These are phyloP conservation scores for Plantago elongata DNA, from an alignment of 257 asterid species.

Conservation along the genomic window DNA sequence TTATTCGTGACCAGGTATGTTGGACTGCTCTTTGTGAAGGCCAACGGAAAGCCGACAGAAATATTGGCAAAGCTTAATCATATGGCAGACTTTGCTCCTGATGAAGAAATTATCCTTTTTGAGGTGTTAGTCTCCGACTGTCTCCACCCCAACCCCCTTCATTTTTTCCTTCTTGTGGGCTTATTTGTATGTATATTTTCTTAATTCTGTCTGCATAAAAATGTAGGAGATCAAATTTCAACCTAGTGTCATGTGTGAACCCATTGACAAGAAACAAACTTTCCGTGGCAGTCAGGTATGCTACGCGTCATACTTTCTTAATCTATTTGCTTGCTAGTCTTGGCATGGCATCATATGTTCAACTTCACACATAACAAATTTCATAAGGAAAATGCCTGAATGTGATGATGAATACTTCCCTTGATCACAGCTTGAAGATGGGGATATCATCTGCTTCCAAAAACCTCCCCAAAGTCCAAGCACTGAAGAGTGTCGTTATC, in stretches of 20 bases:
- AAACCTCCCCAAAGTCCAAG: slow-evolving; percentile 42
- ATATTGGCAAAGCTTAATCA: slow-evolving; percentile 54
- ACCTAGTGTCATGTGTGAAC: slow-evolving; percentile 76
- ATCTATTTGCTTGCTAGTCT: background rate
- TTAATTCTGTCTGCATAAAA: slow-evolving; percentile 9
- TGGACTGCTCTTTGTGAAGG: slow-evolving; percentile 70
- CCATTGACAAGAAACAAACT: slow-evolving; percentile 47
- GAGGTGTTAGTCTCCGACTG: slow-evolving; percentile 35
- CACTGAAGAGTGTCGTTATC: slow-evolving; percentile 49
- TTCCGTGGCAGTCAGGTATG: slow-evolving; percentile 61
- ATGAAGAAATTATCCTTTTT: slow-evolving; percentile 70
- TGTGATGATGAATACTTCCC: background rate
- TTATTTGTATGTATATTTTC: background rate
- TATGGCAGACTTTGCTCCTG: slow-evolving; percentile 66
- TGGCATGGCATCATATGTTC: slow-evolving; percentile 4
- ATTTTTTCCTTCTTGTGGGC: too few species aligned
- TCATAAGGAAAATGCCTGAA: too few species aligned
- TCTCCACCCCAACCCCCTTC: too few species aligned
- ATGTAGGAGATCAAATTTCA: slow-evolving; percentile 73
- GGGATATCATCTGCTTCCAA: slow-evolving; percentile 77
- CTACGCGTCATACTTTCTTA: background rate
- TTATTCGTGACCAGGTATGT: slow-evolving; percentile 39
- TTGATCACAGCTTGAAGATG: slow-evolving; percentile 64
- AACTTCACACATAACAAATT: background rate
- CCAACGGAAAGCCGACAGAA: slow-evolving; percentile 56